phyloP scores from a whole-genome alignment of 345 rosid species.

The Angophora floribunda region DNA sequence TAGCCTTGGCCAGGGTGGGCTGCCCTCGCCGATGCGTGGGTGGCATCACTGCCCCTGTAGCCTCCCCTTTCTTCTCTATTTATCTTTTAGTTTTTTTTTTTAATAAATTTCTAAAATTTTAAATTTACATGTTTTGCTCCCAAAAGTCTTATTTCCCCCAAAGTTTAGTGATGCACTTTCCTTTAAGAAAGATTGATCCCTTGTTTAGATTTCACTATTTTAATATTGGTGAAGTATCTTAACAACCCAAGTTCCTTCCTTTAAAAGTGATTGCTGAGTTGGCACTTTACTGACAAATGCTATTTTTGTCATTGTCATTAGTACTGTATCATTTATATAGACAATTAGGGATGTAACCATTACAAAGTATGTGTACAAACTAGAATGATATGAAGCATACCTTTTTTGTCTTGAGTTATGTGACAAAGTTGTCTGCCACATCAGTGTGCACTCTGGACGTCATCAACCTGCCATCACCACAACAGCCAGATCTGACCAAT shows the following conservation, averaged over 20 bases:
- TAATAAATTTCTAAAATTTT: neutral
- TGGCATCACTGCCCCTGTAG: neutral
- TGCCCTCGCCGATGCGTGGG: neutral
- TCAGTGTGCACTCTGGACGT: neutral
- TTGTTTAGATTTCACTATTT: neutral
- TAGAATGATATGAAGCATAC: neutral
- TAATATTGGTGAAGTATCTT: neutral
- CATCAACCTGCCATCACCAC: neutral
- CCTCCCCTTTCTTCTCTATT: neutral
- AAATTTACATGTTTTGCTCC: neutral
- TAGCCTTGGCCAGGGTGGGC: neutral
- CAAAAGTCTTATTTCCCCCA: neutral
- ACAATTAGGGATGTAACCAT: neutral
- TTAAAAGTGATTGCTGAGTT: neutral
- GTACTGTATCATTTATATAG: neutral
- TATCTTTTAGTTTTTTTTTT: neutral
- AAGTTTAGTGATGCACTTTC: neutral
- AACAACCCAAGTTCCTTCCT: neutral
- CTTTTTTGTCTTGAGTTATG: neutral
- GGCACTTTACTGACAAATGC: neutral
- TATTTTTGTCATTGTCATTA: neutral
- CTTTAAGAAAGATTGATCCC: neutral
- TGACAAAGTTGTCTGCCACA: neutral
- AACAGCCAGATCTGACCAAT: neutral
- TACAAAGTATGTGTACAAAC: neutral